These are phyloP conservation scores for Arabidopsis arenosa DNA, from an alignment of 345 rosid genomes.

Conservation along the genomic window DNA sequence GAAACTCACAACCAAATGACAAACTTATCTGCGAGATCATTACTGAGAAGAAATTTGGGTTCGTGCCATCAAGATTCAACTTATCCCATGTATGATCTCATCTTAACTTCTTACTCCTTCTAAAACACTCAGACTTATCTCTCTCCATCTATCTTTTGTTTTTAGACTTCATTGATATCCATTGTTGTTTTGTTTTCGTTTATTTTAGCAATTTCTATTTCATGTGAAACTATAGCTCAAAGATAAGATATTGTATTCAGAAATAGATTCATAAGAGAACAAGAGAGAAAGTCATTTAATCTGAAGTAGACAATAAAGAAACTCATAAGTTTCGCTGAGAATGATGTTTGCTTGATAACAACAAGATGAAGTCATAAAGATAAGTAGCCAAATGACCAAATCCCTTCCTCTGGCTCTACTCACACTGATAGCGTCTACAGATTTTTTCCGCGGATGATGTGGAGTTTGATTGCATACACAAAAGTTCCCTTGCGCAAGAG, in stretches of 20 bases:
- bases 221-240: background rate
- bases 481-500: constrained; percentile 6
- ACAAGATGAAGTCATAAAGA: background rate
- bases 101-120: too few species aligned
- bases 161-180: too few species aligned
- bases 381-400: background rate
- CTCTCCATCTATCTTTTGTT: too few species aligned
- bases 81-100: too few species aligned
- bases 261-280: background rate
- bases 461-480: constrained; percentile 37
- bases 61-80: too few species aligned
- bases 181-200: too few species aligned
- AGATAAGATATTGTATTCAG: background rate
- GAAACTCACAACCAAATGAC: too few species aligned
- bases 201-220: too few species aligned
- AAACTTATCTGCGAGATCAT: too few species aligned
- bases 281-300: background rate
- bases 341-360: background rate
- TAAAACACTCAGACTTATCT: too few species aligned
- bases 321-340: background rate
- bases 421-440: background rate
- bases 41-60: too few species aligned
- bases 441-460: background rate
- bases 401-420: background rate
- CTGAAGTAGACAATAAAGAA: background rate